Evolutionary conservation across 257 asterid genomes (phyloP), one percentile per base, ranked within the genome.

Genomic region (Solanum rostratum): DNA sequence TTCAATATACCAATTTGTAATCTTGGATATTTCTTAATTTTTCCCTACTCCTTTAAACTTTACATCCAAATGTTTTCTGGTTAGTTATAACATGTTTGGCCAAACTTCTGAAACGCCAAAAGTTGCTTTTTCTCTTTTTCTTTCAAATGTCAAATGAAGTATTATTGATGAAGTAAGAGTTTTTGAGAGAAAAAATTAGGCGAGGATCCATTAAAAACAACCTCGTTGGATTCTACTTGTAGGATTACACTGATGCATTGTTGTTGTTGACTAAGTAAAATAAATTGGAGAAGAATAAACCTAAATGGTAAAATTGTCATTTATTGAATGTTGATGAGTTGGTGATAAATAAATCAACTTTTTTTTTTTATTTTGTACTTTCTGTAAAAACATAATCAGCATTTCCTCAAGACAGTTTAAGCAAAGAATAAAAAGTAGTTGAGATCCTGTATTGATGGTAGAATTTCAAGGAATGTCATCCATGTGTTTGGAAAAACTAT

Each of bases 381-480:
- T 33, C 19, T 80, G n/a, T 80, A 29, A 50, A 50, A 16, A 16
- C 5, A 18, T 50, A 20, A 80, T 33, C 76, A 85, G 71, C 8
- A 41, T n/a, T 88, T 86, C 89, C 4, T 20, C 27, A 90, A 90
- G 86, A 80, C 41, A 86, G 84, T 85, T 79, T 68, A 85, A 80
- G 60, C 33, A 49, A 30, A 30, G 80, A 85, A n/a, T 43, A 55
- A 54, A 84, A 30, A 79, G 84, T 80, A 69, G 93, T 90, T 88
- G 82, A 90, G 97, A 94, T 92, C 98, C 93, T 76, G 45, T 85
- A 87, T 83, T 84, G 22, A 33, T 66, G 89, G 92, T 83, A 88
- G 91, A 79, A 82, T 83, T 89, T 87, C 19, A 81, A 68, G 94
- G 94, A 85, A 83, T 33, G 84, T 16, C 84, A 59, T 81, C 27